Evolutionary conservation across 371 early-diverging fungal genomes (phyloP).

Genomic region (Choanephora cucurbitarum): DNA sequence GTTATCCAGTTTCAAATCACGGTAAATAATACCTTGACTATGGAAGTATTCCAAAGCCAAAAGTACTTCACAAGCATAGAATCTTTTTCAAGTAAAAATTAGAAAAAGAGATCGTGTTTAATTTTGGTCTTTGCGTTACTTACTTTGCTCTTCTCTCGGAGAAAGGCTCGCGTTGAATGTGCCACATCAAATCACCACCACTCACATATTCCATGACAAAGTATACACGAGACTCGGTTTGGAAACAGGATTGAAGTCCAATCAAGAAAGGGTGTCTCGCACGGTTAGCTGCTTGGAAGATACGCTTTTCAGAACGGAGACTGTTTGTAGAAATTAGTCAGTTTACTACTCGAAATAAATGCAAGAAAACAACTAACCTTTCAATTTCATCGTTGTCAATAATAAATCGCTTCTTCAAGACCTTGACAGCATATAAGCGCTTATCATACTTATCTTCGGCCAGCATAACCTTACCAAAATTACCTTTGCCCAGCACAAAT

Average conservation of each 20-base stretch:
- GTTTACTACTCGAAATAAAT: background rate
- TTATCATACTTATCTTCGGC: constrained; percentile 88
- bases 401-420: constrained; percentile 96
- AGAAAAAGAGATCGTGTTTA: background rate
- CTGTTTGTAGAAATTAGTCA: constrained; percentile 23
- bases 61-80: constrained; percentile 97
- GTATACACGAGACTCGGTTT: constrained; percentile 92
- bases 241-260: constrained; percentile 94
- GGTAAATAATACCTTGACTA: constrained; percentile 52
- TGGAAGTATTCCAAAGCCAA: constrained; percentile 81
- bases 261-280: constrained; percentile 98
- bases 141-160: constrained; percentile 85
- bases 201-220: constrained; percentile 99
- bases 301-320: constrained; percentile 92
- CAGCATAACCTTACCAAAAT: constrained; percentile 99
- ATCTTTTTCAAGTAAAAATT: constrained; percentile 39
- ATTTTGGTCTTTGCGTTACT: constrained; percentile 3
- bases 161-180: constrained; percentile 88
- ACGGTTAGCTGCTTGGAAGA: constrained; percentile 87
- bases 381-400: constrained; percentile 94
- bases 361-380: constrained; percentile 31
- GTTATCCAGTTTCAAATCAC: constrained; percentile 54
- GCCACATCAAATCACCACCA: constrained; percentile 99
- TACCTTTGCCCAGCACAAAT: constrained; percentile 96
- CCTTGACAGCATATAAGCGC: constrained; percentile 94